Percentiles rank a stretch among this genome's conserved stretches.
Conservation (phyloP, 768 basidiomycete species). For the Cytidiella melzeri region DNA sequence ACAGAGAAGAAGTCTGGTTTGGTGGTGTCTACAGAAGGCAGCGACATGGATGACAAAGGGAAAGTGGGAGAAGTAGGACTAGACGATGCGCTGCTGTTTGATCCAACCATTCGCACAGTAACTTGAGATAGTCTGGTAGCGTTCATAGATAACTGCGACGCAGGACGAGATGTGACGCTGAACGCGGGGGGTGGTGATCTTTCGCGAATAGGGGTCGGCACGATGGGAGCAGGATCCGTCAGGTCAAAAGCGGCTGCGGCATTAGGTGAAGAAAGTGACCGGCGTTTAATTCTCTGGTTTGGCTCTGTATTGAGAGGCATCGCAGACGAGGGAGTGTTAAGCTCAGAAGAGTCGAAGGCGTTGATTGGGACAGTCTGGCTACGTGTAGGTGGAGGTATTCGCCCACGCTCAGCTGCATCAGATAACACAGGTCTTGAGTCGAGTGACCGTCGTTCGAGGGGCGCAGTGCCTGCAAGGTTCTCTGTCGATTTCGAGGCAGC, state of each 20-base stretch:
- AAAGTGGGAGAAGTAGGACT: slow-evolving; percentile 6
- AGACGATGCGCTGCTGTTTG: slow-evolving; percentile 3
- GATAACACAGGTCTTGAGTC: slow-evolving; percentile 7
- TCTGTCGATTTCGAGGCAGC: slow-evolving; percentile 12
- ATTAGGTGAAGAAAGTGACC: slow-evolving; percentile 19
- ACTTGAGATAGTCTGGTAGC: slow-evolving; percentile 6
- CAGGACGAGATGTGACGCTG: slow-evolving; percentile 30
- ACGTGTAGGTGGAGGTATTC: slow-evolving; percentile 16
- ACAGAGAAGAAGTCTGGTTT: not conserved
- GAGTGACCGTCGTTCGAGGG: slow-evolving; percentile 10
- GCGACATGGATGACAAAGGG: no score
- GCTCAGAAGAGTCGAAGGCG: not conserved
- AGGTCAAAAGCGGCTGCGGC: slow-evolving; percentile 22
- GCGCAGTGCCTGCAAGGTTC: slow-evolving; percentile 3
- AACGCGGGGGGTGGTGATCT: slow-evolving; percentile 28
- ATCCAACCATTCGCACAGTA: slow-evolving; percentile 6
- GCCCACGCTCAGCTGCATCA: slow-evolving; percentile 6
- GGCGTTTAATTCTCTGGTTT: slow-evolving; percentile 3
- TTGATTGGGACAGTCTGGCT: slow-evolving; percentile 22
- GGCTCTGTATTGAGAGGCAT: slow-evolving; percentile 13
- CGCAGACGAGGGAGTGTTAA: slow-evolving; percentile 7
- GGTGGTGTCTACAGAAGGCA: no score
- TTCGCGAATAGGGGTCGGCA: slow-evolving; percentile 27
- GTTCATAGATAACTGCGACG: slow-evolving; percentile 21
- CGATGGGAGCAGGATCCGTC: slow-evolving; percentile 22